These are phyloP conservation scores for Neodidymelliopsis sp. DNA, from an alignment of 2,329 filamentous ascomycete species.

Conservation along the genomic window DNA sequence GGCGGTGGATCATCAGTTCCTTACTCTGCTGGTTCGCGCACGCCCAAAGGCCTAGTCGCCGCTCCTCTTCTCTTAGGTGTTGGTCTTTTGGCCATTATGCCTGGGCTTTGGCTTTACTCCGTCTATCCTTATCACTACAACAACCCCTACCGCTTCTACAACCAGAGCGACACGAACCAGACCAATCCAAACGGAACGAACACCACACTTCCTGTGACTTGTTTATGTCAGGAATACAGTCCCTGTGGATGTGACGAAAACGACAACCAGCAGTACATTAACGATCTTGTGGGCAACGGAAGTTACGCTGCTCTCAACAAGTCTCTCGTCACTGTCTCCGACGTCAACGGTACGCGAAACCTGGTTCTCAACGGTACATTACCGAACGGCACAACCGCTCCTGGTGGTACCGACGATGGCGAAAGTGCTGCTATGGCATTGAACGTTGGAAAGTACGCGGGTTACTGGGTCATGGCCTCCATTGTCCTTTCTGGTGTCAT, in stretches of 20 bases:
- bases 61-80: conserved; percentile 56
- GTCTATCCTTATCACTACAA: conserved; percentile 68
- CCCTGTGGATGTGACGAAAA: conserved; percentile 76
- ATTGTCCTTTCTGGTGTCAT: conserved; percentile 41
- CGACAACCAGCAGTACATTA: conserved; percentile 64
- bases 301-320: conserved; percentile 67
- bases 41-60: conserved; percentile 61
- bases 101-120: conserved; percentile 69
- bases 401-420: conserved; percentile 45
- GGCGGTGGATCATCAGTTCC: conserved; percentile 66
- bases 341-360: conserved; percentile 68
- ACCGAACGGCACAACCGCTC: conserved; percentile 62
- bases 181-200: conserved; percentile 48
- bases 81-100: conserved; percentile 64
- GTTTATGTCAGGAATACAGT: conserved; percentile 65
- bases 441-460: conserved; percentile 40
- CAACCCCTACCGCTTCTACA: conserved; percentile 63
- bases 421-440: conserved; percentile 32
- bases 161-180: conserved; percentile 51
- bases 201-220: conserved; percentile 61
- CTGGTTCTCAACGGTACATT: conserved; percentile 80
- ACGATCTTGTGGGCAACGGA: conserved; percentile 64
- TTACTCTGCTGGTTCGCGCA: conserved; percentile 63
- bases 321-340: conserved; percentile 66
- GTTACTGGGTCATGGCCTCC: conserved; percentile 51